Base-by-base conservation (phyloP, 2,329 filamentous ascomycete species). In the Aspergillus novofumigatus region DNA sequence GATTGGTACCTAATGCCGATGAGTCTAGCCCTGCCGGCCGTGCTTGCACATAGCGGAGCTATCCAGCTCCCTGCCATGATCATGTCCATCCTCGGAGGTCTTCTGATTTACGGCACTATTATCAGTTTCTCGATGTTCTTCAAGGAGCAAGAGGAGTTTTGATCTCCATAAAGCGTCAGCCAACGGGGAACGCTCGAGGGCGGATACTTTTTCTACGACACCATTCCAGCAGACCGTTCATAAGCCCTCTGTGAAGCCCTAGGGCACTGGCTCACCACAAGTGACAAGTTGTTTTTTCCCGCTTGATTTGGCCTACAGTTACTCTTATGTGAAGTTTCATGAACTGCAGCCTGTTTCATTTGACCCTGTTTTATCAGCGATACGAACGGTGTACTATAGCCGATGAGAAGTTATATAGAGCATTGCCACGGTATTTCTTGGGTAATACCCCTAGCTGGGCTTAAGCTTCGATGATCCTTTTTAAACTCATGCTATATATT, bases 51-150 rank as follows among this genome's bases (percentile, higher is more conserved):
- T 76, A 89, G 90, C 60, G 85, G 85, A 57, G 82, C 94, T 62
- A 99, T 99, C 71, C 80, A 86, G 60, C 76, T 89, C 57, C 87
- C 91, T 53, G 94, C 94, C 51, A 96, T 96, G 87, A 80, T 91
- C 72, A 99, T 99, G 94, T 95, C 90, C 53, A 89, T 99, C 67
- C 78, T 93, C 53, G 94, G 94, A 28, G 94, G 94, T 53, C 80
- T 97, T 58, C 79, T 99, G 72, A 99, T 99, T 73, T 99, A 99
- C 77, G 91, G 91, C 56, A 99, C 94, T 51, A 97, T 99, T 72
- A 95, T 99, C 77, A 94, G 90, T 78, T 99, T 99, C 76, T 88
- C 90, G 64, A 90, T 97, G 86, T 99, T 97, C 80, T 99, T 99
- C 82, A 89, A 93, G 73, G 92, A 97, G 77, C 92, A 97, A 74